A percentile compares a stretch with the other conserved stretches of the same genome.
Conservation (phyloP, 169 alveolate genomes). For the Plasmodium yoelii region DNA sequence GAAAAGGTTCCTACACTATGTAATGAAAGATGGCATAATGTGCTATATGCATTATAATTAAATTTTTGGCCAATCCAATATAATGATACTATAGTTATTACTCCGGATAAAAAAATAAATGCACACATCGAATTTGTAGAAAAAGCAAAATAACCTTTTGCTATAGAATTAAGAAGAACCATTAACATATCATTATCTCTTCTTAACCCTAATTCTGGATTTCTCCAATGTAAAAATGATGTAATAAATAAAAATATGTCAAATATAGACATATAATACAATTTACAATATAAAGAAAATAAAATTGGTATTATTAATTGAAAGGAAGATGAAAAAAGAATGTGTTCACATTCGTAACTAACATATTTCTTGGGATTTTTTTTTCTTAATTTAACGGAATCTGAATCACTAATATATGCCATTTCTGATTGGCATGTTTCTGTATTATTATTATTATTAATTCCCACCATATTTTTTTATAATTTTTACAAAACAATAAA, state of each 20-base stretch:
- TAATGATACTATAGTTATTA: not conserved
- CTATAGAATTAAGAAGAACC: not conserved
- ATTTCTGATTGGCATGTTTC: not conserved
- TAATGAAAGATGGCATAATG: constrained; percentile 23
- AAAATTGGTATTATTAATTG: constrained; percentile 24
- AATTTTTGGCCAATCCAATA: constrained; percentile 30
- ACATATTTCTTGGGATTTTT: constrained; percentile 12
- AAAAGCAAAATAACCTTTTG: constrained; percentile 1
- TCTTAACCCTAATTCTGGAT: constrained; percentile 33
- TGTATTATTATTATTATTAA: not conserved
- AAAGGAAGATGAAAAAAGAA: constrained; percentile 38
- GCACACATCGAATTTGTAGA: constrained; percentile 27
- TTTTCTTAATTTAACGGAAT: not conserved
- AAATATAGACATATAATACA: constrained; percentile 7
- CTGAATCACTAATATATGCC: not conserved
- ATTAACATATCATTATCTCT: constrained; percentile 21
- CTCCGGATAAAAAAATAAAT: constrained; percentile 5
- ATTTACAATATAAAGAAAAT: constrained; percentile 35
- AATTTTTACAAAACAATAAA: too few relatives aligned
- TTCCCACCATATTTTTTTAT: too few relatives aligned
- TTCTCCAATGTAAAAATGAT: constrained; percentile 50
- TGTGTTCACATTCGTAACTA: constrained; percentile 52
- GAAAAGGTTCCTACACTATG: constrained; percentile 34
- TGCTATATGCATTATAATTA: constrained; percentile 31
- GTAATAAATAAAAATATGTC: constrained; percentile 16